phyloP scores from a whole-genome alignment of 331 rosid species.

The Dryas integrifolia region DNA sequence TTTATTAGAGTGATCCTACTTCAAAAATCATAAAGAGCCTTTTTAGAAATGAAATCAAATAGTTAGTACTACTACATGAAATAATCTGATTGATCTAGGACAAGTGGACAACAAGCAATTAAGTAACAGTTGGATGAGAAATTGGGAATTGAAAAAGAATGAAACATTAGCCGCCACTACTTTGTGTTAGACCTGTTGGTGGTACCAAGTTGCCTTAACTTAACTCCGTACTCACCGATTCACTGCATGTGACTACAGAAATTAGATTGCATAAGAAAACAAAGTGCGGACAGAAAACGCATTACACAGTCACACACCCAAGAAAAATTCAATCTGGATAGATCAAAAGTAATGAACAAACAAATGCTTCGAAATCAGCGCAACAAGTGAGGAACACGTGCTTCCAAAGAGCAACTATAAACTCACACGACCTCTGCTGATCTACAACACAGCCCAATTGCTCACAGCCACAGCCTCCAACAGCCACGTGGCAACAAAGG shows the following conservation, averaged over 20 bases:
- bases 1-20: too few relatives aligned
- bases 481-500: background rate
- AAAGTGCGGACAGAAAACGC: background rate
- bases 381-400: conserved; percentile 20
- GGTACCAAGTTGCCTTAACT: background rate
- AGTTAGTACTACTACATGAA: too few relatives aligned
- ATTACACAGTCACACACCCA: background rate
- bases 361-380: conserved; percentile 15
- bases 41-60: too few relatives aligned
- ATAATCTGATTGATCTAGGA: too few relatives aligned
- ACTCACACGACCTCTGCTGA: background rate
- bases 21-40: too few relatives aligned
- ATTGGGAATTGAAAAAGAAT: background rate
- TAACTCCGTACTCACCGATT: background rate
- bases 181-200: too few relatives aligned
- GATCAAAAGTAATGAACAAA: background rate
- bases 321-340: background rate
- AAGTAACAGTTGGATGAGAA: background rate
- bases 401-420: background rate
- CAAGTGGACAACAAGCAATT: too few relatives aligned
- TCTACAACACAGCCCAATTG: background rate
- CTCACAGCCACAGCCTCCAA: background rate
- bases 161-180: background rate
- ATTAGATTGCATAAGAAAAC: conserved; percentile 8
- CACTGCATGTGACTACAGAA: conserved; percentile 20